phyloP scores from a whole-genome alignment of 2,329 filamentous ascomycete species.

The Zarea fungicola region DNA sequence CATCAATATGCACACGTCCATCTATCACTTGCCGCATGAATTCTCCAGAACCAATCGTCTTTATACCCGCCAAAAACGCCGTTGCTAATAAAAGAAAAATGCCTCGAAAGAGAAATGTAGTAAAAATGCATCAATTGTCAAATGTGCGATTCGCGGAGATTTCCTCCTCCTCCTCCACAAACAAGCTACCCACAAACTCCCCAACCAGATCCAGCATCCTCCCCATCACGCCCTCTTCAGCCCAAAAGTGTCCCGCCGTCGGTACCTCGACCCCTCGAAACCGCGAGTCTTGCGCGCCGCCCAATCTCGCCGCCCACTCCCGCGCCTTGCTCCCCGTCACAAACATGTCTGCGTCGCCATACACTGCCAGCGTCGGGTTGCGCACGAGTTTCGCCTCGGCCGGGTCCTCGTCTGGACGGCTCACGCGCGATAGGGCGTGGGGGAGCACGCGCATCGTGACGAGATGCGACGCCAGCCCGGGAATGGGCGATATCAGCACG shows the following conservation, averaged over 20 bases:
- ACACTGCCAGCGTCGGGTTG: slow-evolving; percentile 63
- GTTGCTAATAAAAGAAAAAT: too few relatives aligned
- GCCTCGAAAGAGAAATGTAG: too few relatives aligned
- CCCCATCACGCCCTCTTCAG: slow-evolving; percentile 44
- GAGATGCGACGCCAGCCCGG: slow-evolving; percentile 54
- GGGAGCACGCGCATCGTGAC: slow-evolving; percentile 55
- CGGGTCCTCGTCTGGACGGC: slow-evolving; percentile 19
- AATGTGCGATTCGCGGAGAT: not conserved
- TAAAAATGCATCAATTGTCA: not conserved
- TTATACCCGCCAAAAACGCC: too few relatives aligned
- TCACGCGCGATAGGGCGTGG: slow-evolving; percentile 18
- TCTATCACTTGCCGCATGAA: too few relatives aligned
- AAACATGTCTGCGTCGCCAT: slow-evolving; percentile 71
- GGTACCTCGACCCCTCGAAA: slow-evolving; percentile 46
- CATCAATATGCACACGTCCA: too few relatives aligned
- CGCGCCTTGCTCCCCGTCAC: slow-evolving; percentile 60
- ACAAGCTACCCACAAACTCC: slow-evolving; percentile 20
- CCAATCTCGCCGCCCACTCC: slow-evolving; percentile 58
- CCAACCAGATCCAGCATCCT: slow-evolving; percentile 27
- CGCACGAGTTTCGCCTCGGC: slow-evolving; percentile 52
- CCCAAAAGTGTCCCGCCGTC: slow-evolving; percentile 60
- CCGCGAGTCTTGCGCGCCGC: slow-evolving; percentile 33
- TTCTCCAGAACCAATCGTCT: too few relatives aligned
- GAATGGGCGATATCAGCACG: slow-evolving; percentile 63
- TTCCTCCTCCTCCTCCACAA: not conserved